Evolutionary conservation across 164 flowering plant species (phyloP).

Genomic region (Vitis riparia): DNA sequence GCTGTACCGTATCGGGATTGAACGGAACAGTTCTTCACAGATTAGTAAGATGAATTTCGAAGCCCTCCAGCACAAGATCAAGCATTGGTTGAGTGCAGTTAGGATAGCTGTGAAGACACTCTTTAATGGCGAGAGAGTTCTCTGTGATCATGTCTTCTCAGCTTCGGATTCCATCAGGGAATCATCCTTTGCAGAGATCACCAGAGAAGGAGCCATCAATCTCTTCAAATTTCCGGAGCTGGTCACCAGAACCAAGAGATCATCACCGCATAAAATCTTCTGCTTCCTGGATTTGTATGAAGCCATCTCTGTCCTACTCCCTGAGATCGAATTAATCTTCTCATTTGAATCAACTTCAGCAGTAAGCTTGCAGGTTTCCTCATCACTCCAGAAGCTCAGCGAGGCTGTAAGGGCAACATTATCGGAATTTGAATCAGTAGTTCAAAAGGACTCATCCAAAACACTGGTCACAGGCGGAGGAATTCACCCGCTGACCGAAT

Average conservation of each 20-base stretch:
- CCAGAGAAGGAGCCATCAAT: slow-evolving; percentile 34
- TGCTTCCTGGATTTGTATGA: slow-evolving; percentile 45
- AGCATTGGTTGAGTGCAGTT: slow-evolving; percentile 26
- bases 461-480: slow-evolving; percentile 46
- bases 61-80: slow-evolving; percentile 21
- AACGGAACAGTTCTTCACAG: slow-evolving; percentile 16
- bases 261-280: slow-evolving; percentile 44
- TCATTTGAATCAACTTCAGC: slow-evolving; percentile 26
- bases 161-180: slow-evolving; percentile 33
- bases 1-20: slow-evolving; percentile 26
- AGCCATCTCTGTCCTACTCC: slow-evolving; percentile 33
- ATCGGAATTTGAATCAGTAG: slow-evolving; percentile 40
- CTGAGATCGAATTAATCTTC: slow-evolving; percentile 45
- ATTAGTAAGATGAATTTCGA: slow-evolving; percentile 22
- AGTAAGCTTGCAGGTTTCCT: slow-evolving; percentile 36
- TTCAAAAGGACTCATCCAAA: slow-evolving; percentile 46
- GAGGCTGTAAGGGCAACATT: slow-evolving; percentile 34
- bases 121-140: slow-evolving; percentile 28
- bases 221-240: slow-evolving; percentile 47
- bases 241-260: slow-evolving; percentile 28
- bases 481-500: slow-evolving; percentile 49
- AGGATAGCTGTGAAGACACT: slow-evolving; percentile 25
- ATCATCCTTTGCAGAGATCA: slow-evolving; percentile 41
- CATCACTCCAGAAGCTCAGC: slow-evolving; percentile 31
- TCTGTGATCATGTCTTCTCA: slow-evolving; percentile 42